A percentile compares a stretch with the other conserved stretches of the same genome.
Conservation (phyloP, 23 red algal species). For the Gracilaria gracilis region DNA sequence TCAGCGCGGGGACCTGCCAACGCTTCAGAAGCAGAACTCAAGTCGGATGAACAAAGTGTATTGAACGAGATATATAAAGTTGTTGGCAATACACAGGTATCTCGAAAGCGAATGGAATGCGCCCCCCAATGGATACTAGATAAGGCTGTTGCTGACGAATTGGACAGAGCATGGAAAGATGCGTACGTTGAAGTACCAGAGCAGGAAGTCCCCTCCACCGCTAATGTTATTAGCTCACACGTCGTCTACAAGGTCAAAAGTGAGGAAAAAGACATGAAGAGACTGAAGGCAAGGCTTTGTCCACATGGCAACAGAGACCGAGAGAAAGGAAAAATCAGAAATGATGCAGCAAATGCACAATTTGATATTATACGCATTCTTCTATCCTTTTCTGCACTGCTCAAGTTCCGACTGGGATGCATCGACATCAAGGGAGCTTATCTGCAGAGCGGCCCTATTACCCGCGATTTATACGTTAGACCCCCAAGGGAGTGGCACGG, state of each 20-base stretch:
- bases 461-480: conserved; percentile 19
- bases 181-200: not conserved
- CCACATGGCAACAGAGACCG: conserved; percentile 11
- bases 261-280: not conserved
- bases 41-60: not conserved
- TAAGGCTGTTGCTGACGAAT: conserved; percentile 34
- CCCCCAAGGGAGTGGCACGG: not conserved
- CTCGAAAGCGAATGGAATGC: conserved; percentile 25
- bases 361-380: conserved; percentile 17
- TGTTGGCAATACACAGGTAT: conserved; percentile 27
- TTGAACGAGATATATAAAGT: conserved; percentile 23
- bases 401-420: not conserved
- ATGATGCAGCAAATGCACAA: not conserved
- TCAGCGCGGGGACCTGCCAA: not conserved
- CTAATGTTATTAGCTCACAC: conserved; percentile 22
- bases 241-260: conserved; percentile 38
- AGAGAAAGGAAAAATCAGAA: not conserved
- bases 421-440: no score
- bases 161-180: not conserved
- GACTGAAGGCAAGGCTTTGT: conserved; percentile 11
- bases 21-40: not conserved
- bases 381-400: not conserved
- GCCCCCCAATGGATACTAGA: conserved; percentile 49
- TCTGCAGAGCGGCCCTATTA: conserved; percentile 38
- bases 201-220: not conserved